Percentiles rank a stretch among this genome's conserved stretches.
These are phyloP conservation scores for Ephemerocybe angulata DNA, from an alignment of 768 basidiomycete species.

Conservation along the genomic window DNA sequence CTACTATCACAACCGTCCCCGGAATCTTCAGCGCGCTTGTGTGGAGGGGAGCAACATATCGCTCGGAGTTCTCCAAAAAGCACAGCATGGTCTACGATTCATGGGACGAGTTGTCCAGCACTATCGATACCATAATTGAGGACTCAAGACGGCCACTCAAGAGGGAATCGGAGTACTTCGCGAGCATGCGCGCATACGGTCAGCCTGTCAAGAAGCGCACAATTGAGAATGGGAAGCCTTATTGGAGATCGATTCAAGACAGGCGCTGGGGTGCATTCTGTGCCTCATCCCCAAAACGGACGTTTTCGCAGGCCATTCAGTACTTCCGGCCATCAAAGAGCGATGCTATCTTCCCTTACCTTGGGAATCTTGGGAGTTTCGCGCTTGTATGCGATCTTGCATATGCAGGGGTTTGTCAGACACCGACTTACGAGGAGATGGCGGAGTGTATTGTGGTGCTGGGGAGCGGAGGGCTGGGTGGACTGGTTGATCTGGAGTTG, in stretches of 20 bases:
- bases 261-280: neutral
- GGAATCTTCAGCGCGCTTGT: constrained; percentile 10
- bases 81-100: neutral
- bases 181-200: neutral
- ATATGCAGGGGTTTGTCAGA: constrained; percentile 1
- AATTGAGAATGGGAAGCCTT: neutral
- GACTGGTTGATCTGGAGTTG: neutral
- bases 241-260: neutral
- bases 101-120: neutral
- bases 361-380: neutral
- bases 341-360: neutral
- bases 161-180: neutral
- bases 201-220: neutral
- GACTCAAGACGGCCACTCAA: too few species aligned
- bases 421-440: neutral
- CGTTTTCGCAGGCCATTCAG: neutral
- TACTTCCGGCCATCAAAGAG: neutral
- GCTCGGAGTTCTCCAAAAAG: neutral
- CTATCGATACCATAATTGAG: neutral
- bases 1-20: neutral
- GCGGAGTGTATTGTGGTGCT: neutral
- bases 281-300: neutral
- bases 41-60: constrained; percentile 4
- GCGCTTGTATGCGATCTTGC: neutral
- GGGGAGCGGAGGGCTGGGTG: neutral